These are phyloP conservation scores for Dendrocalamus sinicus DNA, from an alignment of 176 grass and related monocot species.

Conservation along the genomic window DNA sequence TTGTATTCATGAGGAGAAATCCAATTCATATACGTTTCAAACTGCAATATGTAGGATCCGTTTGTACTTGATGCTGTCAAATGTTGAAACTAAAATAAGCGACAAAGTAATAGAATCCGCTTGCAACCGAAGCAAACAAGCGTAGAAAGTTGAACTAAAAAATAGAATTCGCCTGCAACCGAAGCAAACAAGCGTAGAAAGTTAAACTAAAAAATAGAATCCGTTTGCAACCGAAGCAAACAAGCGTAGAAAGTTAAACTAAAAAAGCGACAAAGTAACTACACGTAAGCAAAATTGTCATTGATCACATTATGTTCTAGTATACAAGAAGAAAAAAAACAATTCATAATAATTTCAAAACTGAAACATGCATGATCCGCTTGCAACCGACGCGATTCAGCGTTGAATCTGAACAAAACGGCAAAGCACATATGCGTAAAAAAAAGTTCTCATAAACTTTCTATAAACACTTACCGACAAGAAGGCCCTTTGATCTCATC, in stretches of 20 bases:
- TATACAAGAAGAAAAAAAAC: too few species aligned
- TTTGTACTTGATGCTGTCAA: not conserved
- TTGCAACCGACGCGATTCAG: too few species aligned
- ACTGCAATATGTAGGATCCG: not conserved
- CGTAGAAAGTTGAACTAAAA: not conserved
- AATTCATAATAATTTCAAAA: too few species aligned
- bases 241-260: not conserved
- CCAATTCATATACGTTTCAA: not conserved
- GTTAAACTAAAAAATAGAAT: not conserved
- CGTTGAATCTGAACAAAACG: too few species aligned
- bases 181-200: too few species aligned
- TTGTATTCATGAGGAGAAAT: not conserved
- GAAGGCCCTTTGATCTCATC: too few species aligned
- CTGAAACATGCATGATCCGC: not conserved
- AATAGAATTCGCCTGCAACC: too few species aligned
- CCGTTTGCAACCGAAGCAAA: not conserved
- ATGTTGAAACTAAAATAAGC: not conserved
- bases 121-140: too few species aligned
- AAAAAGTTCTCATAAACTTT: too few species aligned
- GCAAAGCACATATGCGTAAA: too few species aligned
- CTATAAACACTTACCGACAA: too few species aligned
- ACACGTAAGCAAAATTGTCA: not conserved
- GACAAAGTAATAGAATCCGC: not conserved
- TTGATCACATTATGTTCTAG: not conserved
- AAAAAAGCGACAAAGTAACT: not conserved